These are phyloP conservation scores for Diaporthe vaccinii DNA, from an alignment of 2,329 filamentous ascomycete genomes.

Conservation along the genomic window DNA sequence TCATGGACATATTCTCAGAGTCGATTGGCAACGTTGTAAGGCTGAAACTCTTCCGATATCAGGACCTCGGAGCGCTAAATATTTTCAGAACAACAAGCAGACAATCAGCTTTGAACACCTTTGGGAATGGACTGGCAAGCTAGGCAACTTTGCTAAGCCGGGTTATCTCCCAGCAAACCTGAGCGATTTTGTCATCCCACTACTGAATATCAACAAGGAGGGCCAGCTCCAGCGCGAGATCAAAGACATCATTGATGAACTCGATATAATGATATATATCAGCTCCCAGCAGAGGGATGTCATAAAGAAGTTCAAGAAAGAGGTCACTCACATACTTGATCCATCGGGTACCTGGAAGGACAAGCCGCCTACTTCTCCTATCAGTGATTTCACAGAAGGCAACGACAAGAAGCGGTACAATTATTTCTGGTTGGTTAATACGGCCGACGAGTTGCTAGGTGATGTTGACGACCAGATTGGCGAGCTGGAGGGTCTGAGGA, in stretches of 20 bases:
- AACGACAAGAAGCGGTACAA: neutral
- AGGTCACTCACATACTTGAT: slow-evolving; percentile 43
- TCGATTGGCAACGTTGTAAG: slow-evolving; percentile 58
- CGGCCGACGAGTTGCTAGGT: neutral
- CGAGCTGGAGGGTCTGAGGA: neutral
- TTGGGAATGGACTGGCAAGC: slow-evolving; percentile 50
- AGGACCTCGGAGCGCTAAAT: neutral
- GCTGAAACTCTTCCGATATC: neutral
- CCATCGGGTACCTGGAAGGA: slow-evolving; percentile 37
- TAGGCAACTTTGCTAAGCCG: neutral
- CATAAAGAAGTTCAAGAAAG: slow-evolving; percentile 45
- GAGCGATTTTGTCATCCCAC: slow-evolving; percentile 36
- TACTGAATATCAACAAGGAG: slow-evolving; percentile 58
- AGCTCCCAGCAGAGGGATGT: slow-evolving; percentile 51
- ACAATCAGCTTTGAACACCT: slow-evolving; percentile 53
- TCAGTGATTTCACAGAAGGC: neutral
- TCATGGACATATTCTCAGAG: slow-evolving; percentile 49
- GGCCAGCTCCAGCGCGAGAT: slow-evolving; percentile 57
- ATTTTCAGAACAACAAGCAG: slow-evolving; percentile 43
- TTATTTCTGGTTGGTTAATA: neutral
- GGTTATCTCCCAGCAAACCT: neutral
- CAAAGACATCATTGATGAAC: slow-evolving; percentile 62
- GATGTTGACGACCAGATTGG: slow-evolving; percentile 15
- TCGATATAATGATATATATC: slow-evolving; percentile 61
- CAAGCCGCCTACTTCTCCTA: neutral